Base-by-base conservation (phyloP, 176 grass and related monocot genomes). In the Triticum monococcum region DNA sequence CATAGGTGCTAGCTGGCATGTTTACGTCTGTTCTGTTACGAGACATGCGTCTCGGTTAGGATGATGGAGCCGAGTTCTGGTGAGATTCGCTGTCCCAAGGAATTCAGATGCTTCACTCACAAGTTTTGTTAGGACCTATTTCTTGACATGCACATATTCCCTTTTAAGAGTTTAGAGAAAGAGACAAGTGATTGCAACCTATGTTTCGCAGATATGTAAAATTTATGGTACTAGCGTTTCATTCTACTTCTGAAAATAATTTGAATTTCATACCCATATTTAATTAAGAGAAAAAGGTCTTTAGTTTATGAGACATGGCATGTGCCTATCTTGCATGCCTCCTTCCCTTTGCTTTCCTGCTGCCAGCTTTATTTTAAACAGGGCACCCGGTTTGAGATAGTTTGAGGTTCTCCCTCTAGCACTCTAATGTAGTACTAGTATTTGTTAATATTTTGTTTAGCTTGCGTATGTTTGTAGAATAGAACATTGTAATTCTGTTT, bases 111-210 rank as follows among this genome's bases (percentile, higher is more conserved):
- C 71, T 91, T 88, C 28, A 46, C 40, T 77, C 68, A 26, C 32
- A 84, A 43, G 32, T 87, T 77, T 87, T 77, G 77, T 78, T 88
- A 57, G 86, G 24, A n/a, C 40, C 50, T 66, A 18, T 88, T 86
- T 69, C 82, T 91, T 91, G 54, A 3, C 70, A 88, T 85, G 78
- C 32, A 85, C 78, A 78, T 78, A 91, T 88, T 88, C 82, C 71
- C 17, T 22, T 64, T 35, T 32, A 40, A 79, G 46, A 45, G 71
- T 12, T 73, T 87, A 31, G 41, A 38, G 84, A 73, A 87, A 87
- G 56, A 67, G 86, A 85, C 32, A 75, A 24, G 13, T 23, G 11
- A 54, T 62, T 88, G 50, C 14, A 84, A 84, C 59, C 35, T 60
- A 61, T 66, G 6, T 67, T 40, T 83, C 64, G 1, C 3, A 46